Evolutionary conservation across 179 eudicot species (phyloP), one percentile per base, ranked within the genome.

Genomic region (Vitellaria paradoxa): DNA sequence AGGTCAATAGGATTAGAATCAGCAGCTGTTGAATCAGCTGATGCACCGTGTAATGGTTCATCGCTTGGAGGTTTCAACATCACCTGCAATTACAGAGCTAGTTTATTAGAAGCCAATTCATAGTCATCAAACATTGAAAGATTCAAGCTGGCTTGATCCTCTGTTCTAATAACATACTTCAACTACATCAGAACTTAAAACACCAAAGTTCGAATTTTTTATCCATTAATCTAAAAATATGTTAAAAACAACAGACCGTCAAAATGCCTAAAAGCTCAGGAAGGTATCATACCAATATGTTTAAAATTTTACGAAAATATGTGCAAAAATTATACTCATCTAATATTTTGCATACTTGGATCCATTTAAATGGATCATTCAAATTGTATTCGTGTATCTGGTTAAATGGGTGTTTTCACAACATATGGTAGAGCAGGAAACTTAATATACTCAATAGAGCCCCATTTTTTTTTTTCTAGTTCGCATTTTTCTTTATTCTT

Each of bases 31-130:
- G 37, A 30, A 30, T 30, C 37, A 30, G 37, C 37, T 30, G 37
- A 0, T 30, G 81, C 65, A 8, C 95, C 97, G 42, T 66, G 52
- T 40, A 92, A 78, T 30, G 93, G 92, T 73, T 88, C 93, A 62
- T 89, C 92, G 70, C 95, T 92, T 63, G 97, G 88, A 49, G 94
- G 97, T 62, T 92, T 92, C 84, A 92, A 81, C 97, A 92, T 92
- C 30, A 93, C 96, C 97, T 93, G 85, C 70, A 77, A 65, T 66
- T 20, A 21, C 23, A 80, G 24, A 24, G 64, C 24, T 50, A 67
- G 15, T 6, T 49, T 17, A 56, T 37, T 61, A 74, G 56, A 71
- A 50, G 62, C 62, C 14, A 53, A 53, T 15, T 71, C 62, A 53
- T 7, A 68, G 55, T 66, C 52, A 66, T 46, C 56, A 47, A 20